Base-by-base conservation (phyloP, 2,329 filamentous ascomycete species). In the Taxawa tesnikishii region DNA sequence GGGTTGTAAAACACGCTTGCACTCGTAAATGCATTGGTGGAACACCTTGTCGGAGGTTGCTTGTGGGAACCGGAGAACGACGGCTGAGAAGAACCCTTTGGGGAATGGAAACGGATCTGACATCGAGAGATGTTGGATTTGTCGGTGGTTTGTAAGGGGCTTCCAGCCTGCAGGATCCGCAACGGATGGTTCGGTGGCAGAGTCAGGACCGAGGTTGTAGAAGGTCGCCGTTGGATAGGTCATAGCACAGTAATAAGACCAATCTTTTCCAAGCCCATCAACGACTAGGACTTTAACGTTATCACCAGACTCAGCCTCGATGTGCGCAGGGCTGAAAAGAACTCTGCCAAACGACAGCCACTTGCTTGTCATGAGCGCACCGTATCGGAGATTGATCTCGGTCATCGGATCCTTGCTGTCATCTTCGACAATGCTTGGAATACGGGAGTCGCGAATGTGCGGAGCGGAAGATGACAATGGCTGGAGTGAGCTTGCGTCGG, bases 261-360 rank as follows among this genome's bases (percentile, higher is more conserved):
- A 90, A 49, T 90, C 83, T 47, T 85, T 87, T n/a, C 83, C 83
- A 17, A 90, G 73, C 4, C 83, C 83, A 56, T 90, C 83, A 35
- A 90, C 68, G 12, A 90, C 78, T 3, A 90, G 65, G 15, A 90
- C 73, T 62, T 78, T 33, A 59, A 70, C 59, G 67, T 79, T 56
- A 53, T 49, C 65, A 1, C 67, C 59, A 12, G 40, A 60, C 24
- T 71, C 58, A 14, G 87, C 65, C 42, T 83, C 76, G 28, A 83
- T 77, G 15, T 83, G 73, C 4, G 80, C 74, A 8, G 83, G 82
- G 43, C 80, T 85, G 58, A 90, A 87, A 4, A 90, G 63, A 0
- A 88, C 80, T 43, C 84, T 78, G 1, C 83, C 83, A 50, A 88
- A 88, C 0, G 79, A 83, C 15, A 90, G 69, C 83, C 82, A 90